phyloP scores from a whole-genome alignment of 2,329 filamentous ascomycete genomes.

The Arthrobotrys iridis region DNA sequence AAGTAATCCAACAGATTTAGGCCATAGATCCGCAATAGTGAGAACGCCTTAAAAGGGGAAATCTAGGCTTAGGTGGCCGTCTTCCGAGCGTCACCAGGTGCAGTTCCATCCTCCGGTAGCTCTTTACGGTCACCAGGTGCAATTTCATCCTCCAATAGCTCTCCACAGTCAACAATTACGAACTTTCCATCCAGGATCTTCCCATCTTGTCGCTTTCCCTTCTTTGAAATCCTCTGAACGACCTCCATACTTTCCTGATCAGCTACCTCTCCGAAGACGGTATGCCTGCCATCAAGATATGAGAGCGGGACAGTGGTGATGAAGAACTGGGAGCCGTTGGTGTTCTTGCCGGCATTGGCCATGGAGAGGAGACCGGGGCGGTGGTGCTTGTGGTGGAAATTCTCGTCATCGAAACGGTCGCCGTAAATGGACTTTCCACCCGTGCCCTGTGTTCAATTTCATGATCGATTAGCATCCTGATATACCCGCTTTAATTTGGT shows the following conservation, averaged over 20 bases:
- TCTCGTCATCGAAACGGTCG: conserved; percentile 93
- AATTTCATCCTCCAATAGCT: conserved; percentile 19
- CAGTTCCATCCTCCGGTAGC: conserved; percentile 6
- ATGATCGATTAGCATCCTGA: too few species aligned
- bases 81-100: not conserved
- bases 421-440: conserved; percentile 95
- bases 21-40: too few species aligned
- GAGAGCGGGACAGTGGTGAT: conserved; percentile 67
- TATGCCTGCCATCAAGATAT: conserved; percentile 77
- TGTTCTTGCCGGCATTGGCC: conserved; percentile 96
- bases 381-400: conserved; percentile 80
- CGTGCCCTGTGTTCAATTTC: conserved; percentile 85
- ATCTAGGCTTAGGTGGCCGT: too few species aligned
- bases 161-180: conserved; percentile 29
- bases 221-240: conserved; percentile 53
- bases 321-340: conserved; percentile 80
- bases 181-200: conserved; percentile 43
- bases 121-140: conserved; percentile 23
- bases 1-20: too few species aligned
- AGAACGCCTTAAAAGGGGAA: too few species aligned
- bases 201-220: conserved; percentile 52
- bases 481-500: too few species aligned
- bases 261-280: conserved; percentile 81
- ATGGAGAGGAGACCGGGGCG: conserved; percentile 85
- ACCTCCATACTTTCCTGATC: conserved; percentile 60